These are phyloP conservation scores for Prunus padus DNA, from an alignment of 306 rosid genomes.

Conservation along the genomic window DNA sequence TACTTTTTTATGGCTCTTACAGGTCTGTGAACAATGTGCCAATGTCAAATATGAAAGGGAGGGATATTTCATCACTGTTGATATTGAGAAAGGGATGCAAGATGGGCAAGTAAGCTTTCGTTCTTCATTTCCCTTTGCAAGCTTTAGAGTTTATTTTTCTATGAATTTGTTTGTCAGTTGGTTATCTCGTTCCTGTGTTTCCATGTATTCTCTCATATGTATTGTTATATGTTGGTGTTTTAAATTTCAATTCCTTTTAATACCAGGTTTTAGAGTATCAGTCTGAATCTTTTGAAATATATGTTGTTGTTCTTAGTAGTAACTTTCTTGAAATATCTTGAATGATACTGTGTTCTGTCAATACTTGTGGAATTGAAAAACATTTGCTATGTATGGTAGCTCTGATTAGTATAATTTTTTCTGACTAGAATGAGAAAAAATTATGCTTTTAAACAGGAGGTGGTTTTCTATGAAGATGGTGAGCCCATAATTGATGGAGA, in stretches of 20 bases:
- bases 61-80: conserved; percentile 88
- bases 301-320: neutral
- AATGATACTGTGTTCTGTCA: neutral
- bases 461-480: conserved; percentile 94
- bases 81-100: conserved; percentile 98
- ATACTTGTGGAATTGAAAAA: neutral
- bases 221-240: neutral
- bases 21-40: conserved; percentile 97
- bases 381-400: neutral
- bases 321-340: neutral
- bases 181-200: neutral
- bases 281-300: neutral
- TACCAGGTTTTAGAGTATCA: neutral
- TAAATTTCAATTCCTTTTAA: neutral
- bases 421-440: neutral
- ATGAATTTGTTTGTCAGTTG: neutral
- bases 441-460: conserved; percentile 55
- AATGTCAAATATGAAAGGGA: conserved; percentile 91
- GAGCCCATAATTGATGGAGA: conserved; percentile 95
- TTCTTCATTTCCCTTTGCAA: conserved; percentile 5
- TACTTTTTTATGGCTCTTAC: conserved; percentile 27
- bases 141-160: conserved; percentile 11
- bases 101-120: conserved; percentile 85
- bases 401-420: neutral
- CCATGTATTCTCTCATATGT: neutral